Evolutionary conservation across 495 filamentous ascomycete species (phyloP).

Genomic region (Penicillium silybi): DNA sequence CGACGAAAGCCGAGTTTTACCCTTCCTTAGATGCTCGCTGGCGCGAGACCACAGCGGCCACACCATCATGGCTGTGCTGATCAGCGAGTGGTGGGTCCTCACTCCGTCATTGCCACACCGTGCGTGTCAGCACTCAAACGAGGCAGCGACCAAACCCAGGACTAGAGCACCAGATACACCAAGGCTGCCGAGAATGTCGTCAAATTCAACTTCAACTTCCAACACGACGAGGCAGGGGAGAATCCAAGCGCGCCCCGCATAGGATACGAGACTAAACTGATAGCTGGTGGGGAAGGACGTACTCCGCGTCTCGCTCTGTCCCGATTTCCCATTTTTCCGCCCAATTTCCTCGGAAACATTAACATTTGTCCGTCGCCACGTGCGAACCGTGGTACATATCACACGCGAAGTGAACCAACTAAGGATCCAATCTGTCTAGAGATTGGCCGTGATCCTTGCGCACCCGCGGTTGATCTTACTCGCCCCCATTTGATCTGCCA

Average conservation of each 20-base stretch:
- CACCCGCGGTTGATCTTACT: neutral
- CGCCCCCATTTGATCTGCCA: too few species aligned
- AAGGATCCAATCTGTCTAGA: neutral
- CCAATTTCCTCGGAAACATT: neutral
- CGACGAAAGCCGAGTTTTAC: neutral
- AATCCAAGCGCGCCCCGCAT: conserved; percentile 1
- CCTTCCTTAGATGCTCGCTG: neutral
- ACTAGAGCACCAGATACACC: neutral
- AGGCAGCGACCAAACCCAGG: neutral
- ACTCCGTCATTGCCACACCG: neutral
- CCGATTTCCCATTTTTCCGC: neutral
- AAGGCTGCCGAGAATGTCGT: neutral
- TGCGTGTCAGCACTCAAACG: neutral
- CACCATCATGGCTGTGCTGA: neutral
- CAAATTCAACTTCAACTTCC: neutral
- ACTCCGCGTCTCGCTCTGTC: neutral
- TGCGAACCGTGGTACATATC: conserved; percentile 20
- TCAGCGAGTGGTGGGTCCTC: neutral
- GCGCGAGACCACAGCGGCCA: neutral
- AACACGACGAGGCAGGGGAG: neutral
- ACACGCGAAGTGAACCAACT: neutral
- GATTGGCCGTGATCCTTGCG: neutral
- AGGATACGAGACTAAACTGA: conserved; percentile 4
- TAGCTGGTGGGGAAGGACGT: conserved; percentile 4
- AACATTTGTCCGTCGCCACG: conserved; percentile 19